These are phyloP conservation scores for Incumbomyces lentus DNA, from an alignment of 2,329 filamentous ascomycete species.

Conservation along the genomic window DNA sequence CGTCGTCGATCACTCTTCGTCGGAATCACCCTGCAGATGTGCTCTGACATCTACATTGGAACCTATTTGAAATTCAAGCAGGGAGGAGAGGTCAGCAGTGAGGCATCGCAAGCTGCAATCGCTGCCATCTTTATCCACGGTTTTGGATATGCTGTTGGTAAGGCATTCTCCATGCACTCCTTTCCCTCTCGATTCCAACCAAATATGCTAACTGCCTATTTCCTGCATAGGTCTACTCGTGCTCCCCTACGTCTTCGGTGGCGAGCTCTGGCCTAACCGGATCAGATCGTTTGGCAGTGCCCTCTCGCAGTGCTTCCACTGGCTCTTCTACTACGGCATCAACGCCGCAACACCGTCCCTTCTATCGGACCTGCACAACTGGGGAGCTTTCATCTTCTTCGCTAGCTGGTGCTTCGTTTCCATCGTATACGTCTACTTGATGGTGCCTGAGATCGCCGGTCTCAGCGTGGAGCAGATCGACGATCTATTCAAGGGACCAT, in stretches of 20 bases:
- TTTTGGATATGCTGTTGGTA: constrained; percentile 31
- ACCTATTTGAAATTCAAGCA: constrained; percentile 31
- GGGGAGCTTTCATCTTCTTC: constrained; percentile 37
- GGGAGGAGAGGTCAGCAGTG: constrained; percentile 17
- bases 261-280: constrained; percentile 37
- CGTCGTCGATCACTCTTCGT: constrained; percentile 30
- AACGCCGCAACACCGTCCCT: constrained; percentile 28
- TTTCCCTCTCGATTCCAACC: no score
- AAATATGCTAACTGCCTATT: no score
- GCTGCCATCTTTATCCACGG: constrained; percentile 37
- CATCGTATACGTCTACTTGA: constrained; percentile 30
- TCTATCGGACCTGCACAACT: constrained; percentile 27
- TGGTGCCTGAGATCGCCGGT: constrained; percentile 33
- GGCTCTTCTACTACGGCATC: constrained; percentile 35
- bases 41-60: constrained; percentile 34
- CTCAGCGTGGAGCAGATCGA: constrained; percentile 32
- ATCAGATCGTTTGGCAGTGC: constrained; percentile 37
- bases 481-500: constrained; percentile 26
- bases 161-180: no score
- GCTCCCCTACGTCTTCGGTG: constrained; percentile 37
- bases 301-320: constrained; percentile 31
- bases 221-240: constrained; percentile 25
- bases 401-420: constrained; percentile 30
- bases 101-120: constrained; percentile 31
- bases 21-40: constrained; percentile 29